Conservation (phyloP, 768 basidiomycete genomes). For the Phallus indusiatus region DNA sequence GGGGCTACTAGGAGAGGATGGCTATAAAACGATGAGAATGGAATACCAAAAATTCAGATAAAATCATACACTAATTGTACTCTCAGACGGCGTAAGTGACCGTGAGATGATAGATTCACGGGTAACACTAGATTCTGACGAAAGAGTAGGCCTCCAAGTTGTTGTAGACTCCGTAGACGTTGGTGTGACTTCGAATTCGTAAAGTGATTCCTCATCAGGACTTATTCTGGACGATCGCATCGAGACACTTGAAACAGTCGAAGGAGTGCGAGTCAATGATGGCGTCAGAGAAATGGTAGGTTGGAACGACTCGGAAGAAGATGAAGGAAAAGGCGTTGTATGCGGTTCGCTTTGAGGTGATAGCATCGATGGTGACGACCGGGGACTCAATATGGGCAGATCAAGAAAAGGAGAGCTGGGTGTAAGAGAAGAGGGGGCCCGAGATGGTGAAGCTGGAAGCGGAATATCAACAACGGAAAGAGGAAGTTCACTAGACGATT, state of each 20-base stretch:
- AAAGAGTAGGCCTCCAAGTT: neutral
- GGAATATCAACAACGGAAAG: neutral
- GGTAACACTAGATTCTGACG: slow-evolving; percentile 7
- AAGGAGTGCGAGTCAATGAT: neutral
- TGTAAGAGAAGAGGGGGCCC: slow-evolving; percentile 3
- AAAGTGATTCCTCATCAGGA: slow-evolving; percentile 3
- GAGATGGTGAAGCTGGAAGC: neutral
- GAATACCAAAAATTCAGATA: neutral
- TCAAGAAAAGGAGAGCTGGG: neutral
- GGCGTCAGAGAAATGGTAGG: neutral
- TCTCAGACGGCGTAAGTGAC: neutral
- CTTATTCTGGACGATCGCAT: slow-evolving; percentile 7
- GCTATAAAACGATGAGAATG: neutral
- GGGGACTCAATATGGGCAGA: neutral
- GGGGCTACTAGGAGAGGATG: slow-evolving; percentile 1
- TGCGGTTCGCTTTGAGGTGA: neutral
- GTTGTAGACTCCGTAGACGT: neutral
- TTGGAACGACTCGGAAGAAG: neutral
- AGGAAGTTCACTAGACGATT: neutral
- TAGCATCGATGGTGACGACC: neutral
- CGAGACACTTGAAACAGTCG: slow-evolving; percentile 6
- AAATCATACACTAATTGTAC: neutral
- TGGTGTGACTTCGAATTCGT: neutral
- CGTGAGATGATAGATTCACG: neutral
- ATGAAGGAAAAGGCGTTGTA: neutral